Evolutionary conservation across 768 basidiomycete species (phyloP), one percentile per base, ranked within the genome.

Genomic region (Leccinum boreale): DNA sequence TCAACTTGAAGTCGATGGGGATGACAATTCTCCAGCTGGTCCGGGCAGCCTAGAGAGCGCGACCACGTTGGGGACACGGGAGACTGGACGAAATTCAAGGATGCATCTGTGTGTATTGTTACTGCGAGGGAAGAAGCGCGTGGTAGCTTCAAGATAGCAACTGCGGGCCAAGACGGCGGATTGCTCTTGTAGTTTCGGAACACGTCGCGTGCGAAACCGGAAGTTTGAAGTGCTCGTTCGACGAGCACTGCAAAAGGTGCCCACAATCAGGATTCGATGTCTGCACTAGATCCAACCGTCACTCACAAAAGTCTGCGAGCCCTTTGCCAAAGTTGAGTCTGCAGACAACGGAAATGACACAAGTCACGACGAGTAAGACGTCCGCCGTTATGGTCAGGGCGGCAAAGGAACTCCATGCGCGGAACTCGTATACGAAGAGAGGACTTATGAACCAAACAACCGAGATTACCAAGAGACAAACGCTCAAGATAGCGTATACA

Each of bases 251-350:
- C 4, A 15, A 36, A 19, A 24, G 3, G 46, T 7, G 14, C 23
- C 12, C 21, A 10, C 8, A 47, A 47, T 24, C 23, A 24, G 12
- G 46, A 47, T 14, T 24, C 2, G 1, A 47, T 15, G 14, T 10
- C 23, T 12, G 23, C 14, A 4, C 17, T 14, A 24, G 8, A 47
- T 47, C 21, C 4, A 5, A n/a, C 3, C 4, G 14, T 21, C 2
- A 65, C 80, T 71, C 66, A 84, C 83, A 68, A 60, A 78, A 84
- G 29, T 83, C 79, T 4, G 76, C 75, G 10, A 84, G 73, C 2
- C 83, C 84, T 62, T 77, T 80, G 10, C 80, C 83, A 63, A 84
- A 85, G 61, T 83, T 78, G 28, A 78, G 56, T 52, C 81, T 74
- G 66, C 82, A 84, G n/a, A 79, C 48, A 46, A 83, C 47, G 7